Evolutionary conservation across 768 basidiomycete genomes (phyloP), one percentile per base, ranked within the genome.

Genomic region (Lactarius hengduanensis): DNA sequence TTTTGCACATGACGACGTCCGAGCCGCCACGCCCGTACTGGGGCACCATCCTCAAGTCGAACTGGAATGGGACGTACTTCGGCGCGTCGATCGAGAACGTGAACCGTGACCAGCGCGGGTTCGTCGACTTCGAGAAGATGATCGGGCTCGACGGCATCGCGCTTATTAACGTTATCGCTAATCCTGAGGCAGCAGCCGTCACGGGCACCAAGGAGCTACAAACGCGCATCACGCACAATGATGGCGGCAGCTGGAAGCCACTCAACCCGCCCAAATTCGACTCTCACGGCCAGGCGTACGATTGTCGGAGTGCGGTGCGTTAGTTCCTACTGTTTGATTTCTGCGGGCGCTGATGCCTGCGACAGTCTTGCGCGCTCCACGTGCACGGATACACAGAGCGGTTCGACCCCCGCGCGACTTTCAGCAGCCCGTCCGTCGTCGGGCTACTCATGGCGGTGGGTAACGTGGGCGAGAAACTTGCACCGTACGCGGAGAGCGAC

Each of bases 1-100:
- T 99, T 86, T 76, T 99, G 13, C 96, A 96, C 72, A 90, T 96
- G 82, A 98, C 97, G 0, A 96, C 92, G 80, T 92, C 92, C 22
- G 86, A 91, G 66, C 78, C 81, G 18, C 82, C 84, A 0, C 82
- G 80, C 26, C 91, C 89, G 2, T 90, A 81, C 74, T 98, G 91
- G 89, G 97, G 97, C 41, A 90, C 85, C 73, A 89, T 98, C 70
- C 84, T 94, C 67, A 96, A 96, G 77, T 97, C 96, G 34, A 98
- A 99, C 76, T 98, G 91, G 36, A 99, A 99, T 72, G 97, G 97
- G 43, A 99, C 97, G 0, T 98, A 97, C 80, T 99, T 94, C 74
- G 89, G 91, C 26, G 75, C 95, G 13, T 92, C 95, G 0, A 73
- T 92, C 45, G 90, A 92, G 71, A 83, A 94, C 71, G 97, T 92